Percentiles rank a stretch among this genome's conserved stretches.
phyloP scores from a whole-genome alignment of 768 basidiomycete genomes.

The Trametes meyenii region DNA sequence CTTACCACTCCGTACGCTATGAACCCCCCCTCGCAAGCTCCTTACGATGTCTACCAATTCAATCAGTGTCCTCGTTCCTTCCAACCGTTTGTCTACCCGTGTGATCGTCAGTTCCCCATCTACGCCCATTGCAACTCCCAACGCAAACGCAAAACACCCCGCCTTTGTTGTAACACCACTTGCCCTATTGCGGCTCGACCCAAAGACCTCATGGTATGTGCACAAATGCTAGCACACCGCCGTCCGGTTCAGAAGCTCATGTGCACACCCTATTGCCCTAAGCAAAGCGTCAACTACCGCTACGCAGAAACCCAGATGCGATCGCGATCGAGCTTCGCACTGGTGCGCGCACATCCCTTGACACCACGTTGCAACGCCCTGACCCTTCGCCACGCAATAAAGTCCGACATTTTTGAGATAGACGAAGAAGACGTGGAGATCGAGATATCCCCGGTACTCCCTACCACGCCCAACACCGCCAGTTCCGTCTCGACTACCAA shows the following conservation, averaged over 20 bases:
- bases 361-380: background rate
- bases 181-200: background rate
- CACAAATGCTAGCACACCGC: too few species aligned
- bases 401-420: slow-evolving; percentile 31
- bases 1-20: slow-evolving; percentile 8
- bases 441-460: slow-evolving; percentile 24
- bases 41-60: slow-evolving; percentile 3
- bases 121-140: slow-evolving; percentile 23
- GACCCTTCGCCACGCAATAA: background rate
- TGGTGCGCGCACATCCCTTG: slow-evolving; percentile 12
- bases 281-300: slow-evolving; percentile 25
- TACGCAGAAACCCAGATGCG: background rate
- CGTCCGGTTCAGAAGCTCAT: background rate
- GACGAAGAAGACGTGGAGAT: slow-evolving; percentile 27
- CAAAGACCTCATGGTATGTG: slow-evolving; percentile 22
- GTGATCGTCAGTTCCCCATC: slow-evolving; percentile 22
- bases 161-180: slow-evolving; percentile 5
- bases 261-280: background rate
- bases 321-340: slow-evolving; percentile 25
- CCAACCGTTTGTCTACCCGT: slow-evolving; percentile 11
- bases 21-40: slow-evolving; percentile 5
- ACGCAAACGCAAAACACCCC: slow-evolving; percentile 7
- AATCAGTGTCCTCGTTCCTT: slow-evolving; percentile 8
- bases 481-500: slow-evolving; percentile 14
- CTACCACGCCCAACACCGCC: slow-evolving; percentile 16